Evolutionary conservation across 2,329 filamentous ascomycete species (phyloP).

Genomic region (Exophiala aquamarina): DNA sequence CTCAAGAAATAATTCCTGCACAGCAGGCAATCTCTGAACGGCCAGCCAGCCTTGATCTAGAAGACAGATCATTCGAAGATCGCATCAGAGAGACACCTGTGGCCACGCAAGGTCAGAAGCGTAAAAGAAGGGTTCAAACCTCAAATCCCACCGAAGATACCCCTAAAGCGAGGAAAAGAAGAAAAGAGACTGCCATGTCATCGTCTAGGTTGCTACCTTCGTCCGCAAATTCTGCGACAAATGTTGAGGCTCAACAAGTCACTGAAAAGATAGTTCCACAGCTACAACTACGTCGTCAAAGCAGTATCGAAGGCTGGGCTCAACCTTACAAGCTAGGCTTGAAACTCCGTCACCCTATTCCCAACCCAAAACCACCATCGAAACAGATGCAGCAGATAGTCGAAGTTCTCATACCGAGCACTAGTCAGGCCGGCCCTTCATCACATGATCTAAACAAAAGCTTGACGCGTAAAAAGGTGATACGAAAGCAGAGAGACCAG

Average conservation of each 20-base stretch:
- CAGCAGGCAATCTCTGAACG: conserved; percentile 1
- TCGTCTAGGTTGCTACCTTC: conserved; percentile 9
- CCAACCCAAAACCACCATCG: conserved; percentile 10
- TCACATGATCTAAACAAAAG: conserved; percentile 1
- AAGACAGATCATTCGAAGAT: too few species aligned
- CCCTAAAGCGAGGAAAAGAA: conserved; percentile 8
- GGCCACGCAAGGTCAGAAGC: conserved; percentile 8
- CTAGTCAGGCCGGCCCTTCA: conserved; percentile 13
- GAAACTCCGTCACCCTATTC: conserved; percentile 15
- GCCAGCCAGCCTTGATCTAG: too few species aligned
- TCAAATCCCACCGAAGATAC: neutral
- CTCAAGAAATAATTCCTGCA: conserved; percentile 3
- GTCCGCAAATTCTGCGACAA: neutral
- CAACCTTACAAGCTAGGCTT: conserved; percentile 16
- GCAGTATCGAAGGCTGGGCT: conserved; percentile 21
- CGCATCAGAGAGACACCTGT: conserved; percentile 10
- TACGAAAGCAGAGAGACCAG: too few species aligned
- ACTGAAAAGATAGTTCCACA: conserved; percentile 19
- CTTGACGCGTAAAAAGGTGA: too few species aligned
- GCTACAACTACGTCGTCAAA: conserved; percentile 15
- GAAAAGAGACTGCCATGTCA: conserved; percentile 8
- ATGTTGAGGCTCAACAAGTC: conserved; percentile 4
- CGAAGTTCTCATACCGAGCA: conserved; percentile 18
- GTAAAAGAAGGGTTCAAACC: conserved; percentile 9
- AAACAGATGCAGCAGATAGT: conserved; percentile 2